A percentile compares a stretch with the other conserved stretches of the same genome.
Conservation (phyloP, 2,329 filamentous ascomycete species). For the Aureobasidium sp. region DNA sequence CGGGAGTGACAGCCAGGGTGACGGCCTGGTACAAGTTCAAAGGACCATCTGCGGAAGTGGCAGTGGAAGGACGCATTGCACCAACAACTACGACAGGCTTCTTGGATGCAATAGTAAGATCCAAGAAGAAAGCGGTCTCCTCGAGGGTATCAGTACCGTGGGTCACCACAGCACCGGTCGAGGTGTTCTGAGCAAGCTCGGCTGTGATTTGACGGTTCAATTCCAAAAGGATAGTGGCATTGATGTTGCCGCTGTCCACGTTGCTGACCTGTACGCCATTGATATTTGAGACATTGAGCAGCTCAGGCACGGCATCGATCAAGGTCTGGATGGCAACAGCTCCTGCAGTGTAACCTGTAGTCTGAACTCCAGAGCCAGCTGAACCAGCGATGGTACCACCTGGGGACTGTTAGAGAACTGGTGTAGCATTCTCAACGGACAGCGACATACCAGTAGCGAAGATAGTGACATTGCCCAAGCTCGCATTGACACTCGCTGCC, state of each 20-base stretch:
- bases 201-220: conserved; percentile 43
- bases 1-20: conserved; percentile 44
- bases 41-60: conserved; percentile 56
- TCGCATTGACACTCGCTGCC: conserved; percentile 31
- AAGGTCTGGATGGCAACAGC: conserved; percentile 43
- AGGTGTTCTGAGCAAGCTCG: conserved; percentile 39
- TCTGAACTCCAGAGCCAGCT: conserved; percentile 44
- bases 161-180: conserved; percentile 50
- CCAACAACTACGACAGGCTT: conserved; percentile 57
- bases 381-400: conserved; percentile 55
- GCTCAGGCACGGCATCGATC: conserved; percentile 48
- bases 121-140: conserved; percentile 57
- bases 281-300: conserved; percentile 49
- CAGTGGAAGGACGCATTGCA: conserved; percentile 57
- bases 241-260: conserved; percentile 34
- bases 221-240: conserved; percentile 41
- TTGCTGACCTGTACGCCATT: conserved; percentile 40
- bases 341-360: conserved; percentile 47
- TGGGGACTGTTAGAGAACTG: background rate
- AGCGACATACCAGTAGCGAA: conserved; percentile 36
- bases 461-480: conserved; percentile 50
- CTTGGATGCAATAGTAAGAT: conserved; percentile 48
- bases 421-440: too few species aligned
- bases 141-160: conserved; percentile 61
- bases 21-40: conserved; percentile 56